Evolutionary conservation across 176 grass and related monocot species (phyloP), one percentile per base, ranked within the genome.

Genomic region (Musa itinerans): DNA sequence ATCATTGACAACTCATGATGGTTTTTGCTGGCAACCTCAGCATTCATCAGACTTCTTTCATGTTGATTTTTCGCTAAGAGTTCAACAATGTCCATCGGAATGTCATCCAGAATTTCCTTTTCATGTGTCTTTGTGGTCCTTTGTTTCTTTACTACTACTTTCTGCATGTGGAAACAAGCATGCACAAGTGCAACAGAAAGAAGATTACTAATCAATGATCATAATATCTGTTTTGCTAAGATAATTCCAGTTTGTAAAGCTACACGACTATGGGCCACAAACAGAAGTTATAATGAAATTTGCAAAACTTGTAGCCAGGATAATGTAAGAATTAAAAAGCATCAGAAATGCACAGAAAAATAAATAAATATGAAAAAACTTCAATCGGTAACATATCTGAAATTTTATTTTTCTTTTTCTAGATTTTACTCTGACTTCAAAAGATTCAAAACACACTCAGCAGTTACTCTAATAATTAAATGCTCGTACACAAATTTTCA

Each of bases 1-100:
- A 73, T 25, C 23, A 68, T 75, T 52, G 74, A 55, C 58, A 23
- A 27, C 64, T 49, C 71, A 54, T 48, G 24, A 52, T 14, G 52
- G 53, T 16, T 84, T 26, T 86, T 69, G 51, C 26, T 70, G 63
- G 53, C 76, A 86, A 64, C 68, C 7, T 81, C 59, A 23, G 58
- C 68, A 63, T 77, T 79, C 62, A 80, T 78, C 54, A 83, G 62
- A 22, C 67, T 74, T 72, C 85, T 99, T 73, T 77, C 74, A 83
- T 83, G 73, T 43, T 87, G 84, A 80, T 69, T 87, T 86, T 75
- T 87, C 9, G 76, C 88, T 52, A 99, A 83, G 53, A 98, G 83
- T 91, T 99, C 95, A 76, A 94, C 88, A 76, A 98, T 87, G 53
- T 99, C 90, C 90, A 99, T 94, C 29, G 90, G 88, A 76, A 91